Conservation (phyloP, 2,329 filamentous ascomycete species). For the Xylariaceae sp. region DNA sequence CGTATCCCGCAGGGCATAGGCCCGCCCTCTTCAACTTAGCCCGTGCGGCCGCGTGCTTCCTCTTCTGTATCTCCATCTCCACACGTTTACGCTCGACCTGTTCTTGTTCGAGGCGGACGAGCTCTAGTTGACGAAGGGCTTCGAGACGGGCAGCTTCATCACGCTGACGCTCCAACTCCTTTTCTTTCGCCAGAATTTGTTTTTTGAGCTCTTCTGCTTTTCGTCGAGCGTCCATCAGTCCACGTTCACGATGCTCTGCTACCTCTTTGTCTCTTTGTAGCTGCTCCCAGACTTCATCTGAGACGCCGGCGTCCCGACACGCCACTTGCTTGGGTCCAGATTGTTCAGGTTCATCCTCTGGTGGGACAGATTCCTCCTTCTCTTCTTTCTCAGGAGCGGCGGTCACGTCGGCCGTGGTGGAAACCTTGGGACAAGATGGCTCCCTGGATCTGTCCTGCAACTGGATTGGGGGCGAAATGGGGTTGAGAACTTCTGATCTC, state of each 20-base stretch:
- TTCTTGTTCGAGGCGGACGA: slow-evolving; percentile 5
- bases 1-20: slow-evolving; percentile 49
- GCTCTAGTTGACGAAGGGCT: slow-evolving; percentile 16
- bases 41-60: slow-evolving; percentile 38
- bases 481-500: neutral
- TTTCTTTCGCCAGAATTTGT: slow-evolving; percentile 23
- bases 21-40: slow-evolving; percentile 50
- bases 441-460: slow-evolving; percentile 39
- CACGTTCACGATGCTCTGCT: slow-evolving; percentile 33
- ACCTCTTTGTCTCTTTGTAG: slow-evolving; percentile 47
- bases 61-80: slow-evolving; percentile 36
- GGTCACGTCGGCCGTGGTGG: neutral
- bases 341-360: no score
- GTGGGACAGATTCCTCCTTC: neutral
- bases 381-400: neutral
- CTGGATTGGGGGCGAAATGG: neutral
- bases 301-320: slow-evolving; percentile 50
- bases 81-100: slow-evolving; percentile 11
- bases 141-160: slow-evolving; percentile 30
- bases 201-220: slow-evolving; percentile 19
- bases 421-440: neutral
- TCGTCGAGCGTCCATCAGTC: slow-evolving; percentile 32
- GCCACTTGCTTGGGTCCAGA: slow-evolving; percentile 26
- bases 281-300: slow-evolving; percentile 56
- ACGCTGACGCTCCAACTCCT: slow-evolving; percentile 35